Evolutionary conservation across 108 stramenopile species (phyloP).

Genomic region (Cafeteria roenbergensis): DNA sequence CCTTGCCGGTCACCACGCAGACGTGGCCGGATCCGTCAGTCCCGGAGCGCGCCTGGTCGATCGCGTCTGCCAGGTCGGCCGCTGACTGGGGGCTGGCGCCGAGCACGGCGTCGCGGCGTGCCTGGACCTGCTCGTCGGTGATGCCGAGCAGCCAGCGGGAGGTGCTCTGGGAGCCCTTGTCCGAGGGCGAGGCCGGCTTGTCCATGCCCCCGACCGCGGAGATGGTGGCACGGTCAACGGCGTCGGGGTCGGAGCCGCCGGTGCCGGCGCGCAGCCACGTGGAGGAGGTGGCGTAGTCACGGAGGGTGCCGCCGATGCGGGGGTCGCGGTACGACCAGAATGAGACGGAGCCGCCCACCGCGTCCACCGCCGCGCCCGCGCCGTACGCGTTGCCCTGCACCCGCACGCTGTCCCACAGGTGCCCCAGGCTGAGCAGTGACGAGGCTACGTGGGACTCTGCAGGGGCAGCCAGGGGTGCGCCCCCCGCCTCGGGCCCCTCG

Average conservation of each 20-base stretch:
- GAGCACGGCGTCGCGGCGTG: constrained; percentile 1
- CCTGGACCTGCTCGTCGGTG: constrained; percentile 2
- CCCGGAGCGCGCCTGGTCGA: too few species aligned
- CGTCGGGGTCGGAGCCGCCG: too few species aligned
- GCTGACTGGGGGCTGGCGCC: too few species aligned
- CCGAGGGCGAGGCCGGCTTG: not conserved
- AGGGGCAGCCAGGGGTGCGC: too few species aligned
- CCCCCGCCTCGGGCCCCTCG: too few species aligned
- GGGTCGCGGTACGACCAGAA: constrained; percentile 5
- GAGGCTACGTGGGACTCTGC: not conserved
- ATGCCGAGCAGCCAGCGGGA: not conserved
- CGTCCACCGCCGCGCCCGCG: not conserved
- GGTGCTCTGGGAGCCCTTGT: not conserved
- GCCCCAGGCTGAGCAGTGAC: too few species aligned
- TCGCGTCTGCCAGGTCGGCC: too few species aligned
- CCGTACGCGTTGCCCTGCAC: constrained; percentile 10
- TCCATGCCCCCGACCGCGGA: not conserved
- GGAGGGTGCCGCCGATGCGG: not conserved
- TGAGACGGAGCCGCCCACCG: not conserved
- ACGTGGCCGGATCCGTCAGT: too few species aligned
- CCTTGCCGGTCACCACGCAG: too few species aligned
- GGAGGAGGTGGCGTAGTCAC: not conserved
- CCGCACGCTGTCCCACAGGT: constrained; percentile 1
- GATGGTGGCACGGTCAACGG: not conserved
- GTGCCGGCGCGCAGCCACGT: not conserved